Evolutionary conservation across 2,329 filamentous ascomycete genomes (phyloP).

Genomic region (Ustilaginoidea virens): DNA sequence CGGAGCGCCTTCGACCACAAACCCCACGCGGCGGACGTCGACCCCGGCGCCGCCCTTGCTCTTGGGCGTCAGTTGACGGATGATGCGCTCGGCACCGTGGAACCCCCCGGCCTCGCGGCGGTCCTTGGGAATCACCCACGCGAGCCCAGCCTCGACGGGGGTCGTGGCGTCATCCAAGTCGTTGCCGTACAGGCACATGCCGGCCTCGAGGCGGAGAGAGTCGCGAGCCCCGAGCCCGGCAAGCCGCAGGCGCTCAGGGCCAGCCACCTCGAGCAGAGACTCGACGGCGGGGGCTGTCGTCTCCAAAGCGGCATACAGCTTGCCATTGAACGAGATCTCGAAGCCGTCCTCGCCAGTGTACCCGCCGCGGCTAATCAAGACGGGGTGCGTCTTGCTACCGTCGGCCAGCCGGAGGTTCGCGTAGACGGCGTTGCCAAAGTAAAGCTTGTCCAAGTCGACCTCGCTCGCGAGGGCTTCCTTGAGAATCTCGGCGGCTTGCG

Average conservation of each 20-base stretch:
- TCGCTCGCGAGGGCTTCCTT: constrained; percentile 39
- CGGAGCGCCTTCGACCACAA: constrained; percentile 72
- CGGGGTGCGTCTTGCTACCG: constrained; percentile 23
- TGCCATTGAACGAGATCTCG: constrained; percentile 63
- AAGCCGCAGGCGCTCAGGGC: constrained; percentile 49
- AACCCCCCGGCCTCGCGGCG: constrained; percentile 57
- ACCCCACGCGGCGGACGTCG: constrained; percentile 58
- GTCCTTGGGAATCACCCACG: constrained; percentile 75
- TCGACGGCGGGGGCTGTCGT: constrained; percentile 43
- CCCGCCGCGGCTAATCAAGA: constrained; percentile 68
- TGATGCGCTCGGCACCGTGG: constrained; percentile 66
- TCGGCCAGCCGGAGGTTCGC: constrained; percentile 48
- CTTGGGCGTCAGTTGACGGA: constrained; percentile 59
- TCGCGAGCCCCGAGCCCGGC: constrained; percentile 86
- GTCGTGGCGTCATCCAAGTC: constrained; percentile 70
- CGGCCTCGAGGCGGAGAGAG: constrained; percentile 83
- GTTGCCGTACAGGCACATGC: constrained; percentile 99
- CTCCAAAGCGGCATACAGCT: constrained; percentile 23
- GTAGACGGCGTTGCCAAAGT: constrained; percentile 65
- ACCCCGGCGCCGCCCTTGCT: constrained; percentile 59
- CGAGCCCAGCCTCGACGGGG: constrained; percentile 39
- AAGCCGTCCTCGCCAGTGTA: constrained; percentile 99
- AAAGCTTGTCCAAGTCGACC: constrained; percentile 48
- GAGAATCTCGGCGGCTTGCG: constrained; percentile 56
- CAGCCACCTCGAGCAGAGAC: constrained; percentile 49